Evolutionary conservation across 768 basidiomycete species (phyloP).

Genomic region (Suillus variegatus): DNA sequence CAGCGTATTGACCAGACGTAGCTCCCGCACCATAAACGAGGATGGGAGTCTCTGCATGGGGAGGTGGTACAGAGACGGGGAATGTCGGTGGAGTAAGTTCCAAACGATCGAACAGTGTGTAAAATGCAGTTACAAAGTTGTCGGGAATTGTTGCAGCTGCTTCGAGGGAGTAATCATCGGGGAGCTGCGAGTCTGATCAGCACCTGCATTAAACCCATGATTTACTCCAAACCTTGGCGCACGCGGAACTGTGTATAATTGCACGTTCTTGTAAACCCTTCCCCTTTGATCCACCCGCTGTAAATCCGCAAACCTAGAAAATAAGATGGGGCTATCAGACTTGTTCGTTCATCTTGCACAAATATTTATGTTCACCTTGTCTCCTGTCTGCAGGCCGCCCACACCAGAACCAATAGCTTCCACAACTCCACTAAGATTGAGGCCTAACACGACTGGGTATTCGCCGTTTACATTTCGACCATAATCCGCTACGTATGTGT

Average conservation of each 20-base stretch:
- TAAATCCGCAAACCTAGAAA: constrained; percentile 30
- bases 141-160: constrained; percentile 43
- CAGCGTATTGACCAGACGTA: constrained; percentile 38
- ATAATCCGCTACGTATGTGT: constrained; percentile 40
- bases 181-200: constrained; percentile 35
- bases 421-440: constrained; percentile 41
- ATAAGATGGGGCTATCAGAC: constrained; percentile 3
- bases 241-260: constrained; percentile 28
- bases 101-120: constrained; percentile 41
- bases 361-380: constrained; percentile 33
- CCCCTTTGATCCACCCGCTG: constrained; percentile 21
- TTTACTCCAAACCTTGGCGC: constrained; percentile 38
- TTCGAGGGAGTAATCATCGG: constrained; percentile 38
- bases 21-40: constrained; percentile 48
- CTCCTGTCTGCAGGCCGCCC: constrained; percentile 37
- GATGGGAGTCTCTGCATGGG: constrained; percentile 35
- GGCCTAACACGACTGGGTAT: constrained; percentile 41
- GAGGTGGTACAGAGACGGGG: constrained; percentile 31
- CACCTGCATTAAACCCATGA: background rate
- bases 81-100: constrained; percentile 35
- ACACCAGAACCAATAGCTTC: constrained; percentile 38
- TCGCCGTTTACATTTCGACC: constrained; percentile 27
- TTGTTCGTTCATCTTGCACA: background rate
- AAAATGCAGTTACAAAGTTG: constrained; percentile 44
- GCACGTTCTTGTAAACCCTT: constrained; percentile 43